phyloP scores from a whole-genome alignment of 2,329 filamentous ascomycete genomes.

The Talaromyces amestolkiae region DNA sequence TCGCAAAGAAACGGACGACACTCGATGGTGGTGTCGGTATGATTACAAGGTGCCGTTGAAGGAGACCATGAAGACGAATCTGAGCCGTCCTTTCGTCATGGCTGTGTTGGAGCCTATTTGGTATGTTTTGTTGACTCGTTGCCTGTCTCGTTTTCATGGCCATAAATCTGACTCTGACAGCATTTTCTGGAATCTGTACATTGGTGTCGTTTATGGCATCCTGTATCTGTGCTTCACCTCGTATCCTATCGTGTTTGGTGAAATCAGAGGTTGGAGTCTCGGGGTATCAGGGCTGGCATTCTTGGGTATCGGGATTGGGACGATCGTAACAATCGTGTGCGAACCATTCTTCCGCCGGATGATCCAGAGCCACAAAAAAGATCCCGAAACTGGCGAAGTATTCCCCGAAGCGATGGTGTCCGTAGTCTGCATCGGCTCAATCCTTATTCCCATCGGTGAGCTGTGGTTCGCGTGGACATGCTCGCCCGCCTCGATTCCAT shows the following conservation, averaged over 20 bases:
- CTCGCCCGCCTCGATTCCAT: slow-evolving; percentile 72
- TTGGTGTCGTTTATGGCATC: slow-evolving; percentile 77
- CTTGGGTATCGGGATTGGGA: slow-evolving; percentile 64
- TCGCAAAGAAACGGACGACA: slow-evolving; percentile 67
- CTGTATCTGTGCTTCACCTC: slow-evolving; percentile 88
- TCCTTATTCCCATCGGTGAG: slow-evolving; percentile 74
- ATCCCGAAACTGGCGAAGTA: slow-evolving; percentile 70
- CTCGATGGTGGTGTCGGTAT: slow-evolving; percentile 75
- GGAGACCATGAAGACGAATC: slow-evolving; percentile 68
- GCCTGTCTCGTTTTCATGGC: too few relatives aligned
- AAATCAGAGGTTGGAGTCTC: slow-evolving; percentile 72
- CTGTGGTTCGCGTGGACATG: slow-evolving; percentile 88
- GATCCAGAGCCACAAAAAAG: slow-evolving; percentile 72
- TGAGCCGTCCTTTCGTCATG: slow-evolving; percentile 75
- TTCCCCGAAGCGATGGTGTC: slow-evolving; percentile 78
- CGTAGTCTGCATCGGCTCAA: slow-evolving; percentile 72
- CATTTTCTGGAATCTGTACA: slow-evolving; percentile 71
- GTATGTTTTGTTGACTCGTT: slow-evolving; percentile 41
- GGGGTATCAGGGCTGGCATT: slow-evolving; percentile 76
- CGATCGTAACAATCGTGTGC: slow-evolving; percentile 50
- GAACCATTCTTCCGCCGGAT: slow-evolving; percentile 71
- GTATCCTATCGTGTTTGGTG: slow-evolving; percentile 78
- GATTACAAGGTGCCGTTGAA: slow-evolving; percentile 67
- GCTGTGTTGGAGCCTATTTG: slow-evolving; percentile 82
- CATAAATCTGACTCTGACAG: slow-evolving; percentile 37